These are phyloP conservation scores for Pseudocercospora pini-densiflorae DNA, from an alignment of 2,329 filamentous ascomycete genomes.

Conservation along the genomic window DNA sequence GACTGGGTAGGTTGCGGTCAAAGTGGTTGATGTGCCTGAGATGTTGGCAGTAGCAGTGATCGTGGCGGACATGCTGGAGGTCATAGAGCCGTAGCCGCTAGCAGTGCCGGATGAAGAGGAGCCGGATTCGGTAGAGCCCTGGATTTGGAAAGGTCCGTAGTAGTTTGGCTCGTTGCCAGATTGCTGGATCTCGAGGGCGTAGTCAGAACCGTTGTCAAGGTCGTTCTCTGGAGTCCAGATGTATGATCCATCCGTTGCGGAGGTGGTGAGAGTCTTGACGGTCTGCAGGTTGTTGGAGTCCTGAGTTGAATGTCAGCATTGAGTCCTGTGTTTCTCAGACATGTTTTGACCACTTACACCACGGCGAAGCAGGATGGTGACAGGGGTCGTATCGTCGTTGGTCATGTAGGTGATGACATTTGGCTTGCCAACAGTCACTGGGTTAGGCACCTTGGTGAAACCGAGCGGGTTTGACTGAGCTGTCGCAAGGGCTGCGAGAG, in stretches of 20 bases:
- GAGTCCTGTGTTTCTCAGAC: neutral
- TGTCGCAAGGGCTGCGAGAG: conserved; percentile 51
- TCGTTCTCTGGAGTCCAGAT: conserved; percentile 55
- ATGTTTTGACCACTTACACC: conserved; percentile 41
- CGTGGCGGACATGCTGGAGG: conserved; percentile 36
- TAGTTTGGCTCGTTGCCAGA: conserved; percentile 57
- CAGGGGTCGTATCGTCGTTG: conserved; percentile 43
- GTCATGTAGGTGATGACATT: conserved; percentile 35
- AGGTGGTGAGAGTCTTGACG: conserved; percentile 43
- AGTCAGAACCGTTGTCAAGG: conserved; percentile 53
- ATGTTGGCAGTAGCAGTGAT: conserved; percentile 35
- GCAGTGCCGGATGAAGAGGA: conserved; percentile 26
- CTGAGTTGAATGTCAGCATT: neutral
- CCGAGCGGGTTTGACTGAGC: conserved; percentile 52
- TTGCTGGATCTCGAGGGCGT: conserved; percentile 64
- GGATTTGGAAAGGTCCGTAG: conserved; percentile 56
- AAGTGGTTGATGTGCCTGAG: conserved; percentile 13
- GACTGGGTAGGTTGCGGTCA: conserved; percentile 14
- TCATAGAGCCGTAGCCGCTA: neutral
- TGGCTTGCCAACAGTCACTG: conserved; percentile 53
- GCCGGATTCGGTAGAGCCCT: conserved; percentile 35
- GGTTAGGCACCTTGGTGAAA: conserved; percentile 58
- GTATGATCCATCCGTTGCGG: conserved; percentile 36
- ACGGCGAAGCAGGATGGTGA: conserved; percentile 61
- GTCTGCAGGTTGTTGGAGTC: conserved; percentile 54